A percentile compares a stretch with the other conserved stretches of the same genome.
These are phyloP conservation scores for Claviceps digitariae DNA, from an alignment of 2,329 filamentous ascomycete genomes.

Conservation along the genomic window DNA sequence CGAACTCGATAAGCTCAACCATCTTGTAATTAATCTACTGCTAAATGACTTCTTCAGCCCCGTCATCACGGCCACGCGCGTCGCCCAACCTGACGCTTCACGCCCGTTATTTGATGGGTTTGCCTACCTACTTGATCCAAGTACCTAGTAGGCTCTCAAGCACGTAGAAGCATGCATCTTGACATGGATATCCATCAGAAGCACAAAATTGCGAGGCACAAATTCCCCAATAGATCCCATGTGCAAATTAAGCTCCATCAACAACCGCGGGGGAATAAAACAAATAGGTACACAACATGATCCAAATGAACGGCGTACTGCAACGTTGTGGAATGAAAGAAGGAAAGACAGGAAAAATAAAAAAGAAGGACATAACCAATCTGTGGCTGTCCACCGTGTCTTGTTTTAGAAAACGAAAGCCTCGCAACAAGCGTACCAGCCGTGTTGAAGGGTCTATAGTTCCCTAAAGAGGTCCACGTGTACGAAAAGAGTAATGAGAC, in stretches of 20 bases:
- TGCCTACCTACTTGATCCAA: not conserved
- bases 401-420: not conserved
- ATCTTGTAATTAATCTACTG: not conserved
- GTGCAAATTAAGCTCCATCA: not conserved
- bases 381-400: not conserved
- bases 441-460: not conserved
- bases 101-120: not conserved
- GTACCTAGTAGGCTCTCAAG: no score
- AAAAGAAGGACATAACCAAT: not conserved
- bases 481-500: conserved; percentile 1
- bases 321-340: not conserved
- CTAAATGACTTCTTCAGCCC: not conserved
- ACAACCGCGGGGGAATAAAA: not conserved
- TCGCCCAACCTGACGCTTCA: not conserved
- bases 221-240: not conserved
- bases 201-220: not conserved
- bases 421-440: conserved; percentile 4
- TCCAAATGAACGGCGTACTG: not conserved
- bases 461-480: not conserved
- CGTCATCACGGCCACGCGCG: not conserved
- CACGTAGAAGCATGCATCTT: no score
- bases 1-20: no score
- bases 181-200: not conserved
- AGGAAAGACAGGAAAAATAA: not conserved
- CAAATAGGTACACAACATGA: not conserved